phyloP scores from a whole-genome alignment of 768 basidiomycete genomes.

The Mycena latifolia region DNA sequence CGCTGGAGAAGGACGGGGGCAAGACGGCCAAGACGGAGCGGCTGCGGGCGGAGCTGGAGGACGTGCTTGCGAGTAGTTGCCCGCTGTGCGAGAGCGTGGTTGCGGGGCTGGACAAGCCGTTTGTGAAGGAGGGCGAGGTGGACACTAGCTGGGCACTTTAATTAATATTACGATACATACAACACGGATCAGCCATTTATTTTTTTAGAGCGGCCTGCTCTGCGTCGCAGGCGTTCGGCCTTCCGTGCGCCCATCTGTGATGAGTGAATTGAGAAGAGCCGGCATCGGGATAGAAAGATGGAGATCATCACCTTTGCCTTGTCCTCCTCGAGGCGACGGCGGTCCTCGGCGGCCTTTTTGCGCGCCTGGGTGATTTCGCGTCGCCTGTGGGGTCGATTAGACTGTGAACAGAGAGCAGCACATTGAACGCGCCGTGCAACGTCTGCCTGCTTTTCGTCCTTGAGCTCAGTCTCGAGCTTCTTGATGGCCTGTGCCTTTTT shows the following conservation, averaged over 20 bases:
- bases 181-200: conserved; percentile 71
- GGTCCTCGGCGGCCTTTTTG: conserved; percentile 80
- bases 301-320: conserved; percentile 68
- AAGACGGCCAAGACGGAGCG: conserved; percentile 78
- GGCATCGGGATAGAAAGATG: conserved; percentile 10
- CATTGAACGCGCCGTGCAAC: conserved; percentile 60
- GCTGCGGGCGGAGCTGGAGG: conserved; percentile 88
- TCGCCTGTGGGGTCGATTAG: conserved; percentile 55
- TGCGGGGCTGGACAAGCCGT: conserved; percentile 87
- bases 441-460: conserved; percentile 82
- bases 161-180: conserved; percentile 13
- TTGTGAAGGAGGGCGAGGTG: conserved; percentile 82
- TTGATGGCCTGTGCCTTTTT: conserved; percentile 77
- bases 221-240: conserved; percentile 78
- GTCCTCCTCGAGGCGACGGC: conserved; percentile 72
- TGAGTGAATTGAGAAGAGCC: conserved; percentile 24
- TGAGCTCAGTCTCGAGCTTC: conserved; percentile 78
- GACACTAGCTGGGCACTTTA: conserved; percentile 85
- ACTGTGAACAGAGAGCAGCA: neutral
- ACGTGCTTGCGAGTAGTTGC: conserved; percentile 89
- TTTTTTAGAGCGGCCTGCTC: conserved; percentile 83
- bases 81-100: conserved; percentile 95
- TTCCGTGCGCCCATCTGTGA: conserved; percentile 85
- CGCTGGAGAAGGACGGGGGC: conserved; percentile 63
- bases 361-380: conserved; percentile 78